A percentile compares a stretch with the other conserved stretches of the same genome.
These are phyloP conservation scores for Peronosclerospora sorghi DNA, from an alignment of 352 stramenopile species.

Conservation along the genomic window DNA sequence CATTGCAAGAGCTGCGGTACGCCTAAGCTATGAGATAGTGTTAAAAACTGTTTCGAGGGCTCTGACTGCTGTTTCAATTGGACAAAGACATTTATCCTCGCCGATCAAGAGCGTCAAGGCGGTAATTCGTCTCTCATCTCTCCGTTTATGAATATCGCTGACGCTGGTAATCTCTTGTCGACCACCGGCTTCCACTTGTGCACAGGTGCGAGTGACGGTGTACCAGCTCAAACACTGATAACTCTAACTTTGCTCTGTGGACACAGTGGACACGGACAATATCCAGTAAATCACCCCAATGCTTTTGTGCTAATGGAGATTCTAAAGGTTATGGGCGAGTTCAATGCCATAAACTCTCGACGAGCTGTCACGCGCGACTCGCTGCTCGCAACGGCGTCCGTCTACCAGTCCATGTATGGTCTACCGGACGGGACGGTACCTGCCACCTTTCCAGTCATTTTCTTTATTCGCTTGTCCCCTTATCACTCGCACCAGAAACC, in stretches of 20 bases:
- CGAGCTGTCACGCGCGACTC: slow-evolving; percentile 80
- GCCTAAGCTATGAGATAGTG: not conserved
- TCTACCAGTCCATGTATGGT: slow-evolving; percentile 92
- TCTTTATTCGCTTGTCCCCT: slow-evolving; percentile 97
- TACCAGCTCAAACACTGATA: not conserved
- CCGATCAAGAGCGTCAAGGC: slow-evolving; percentile 91
- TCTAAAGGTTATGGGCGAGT: slow-evolving; percentile 92
- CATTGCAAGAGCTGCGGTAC: slow-evolving; percentile 89
- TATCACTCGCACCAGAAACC: slow-evolving; percentile 92
- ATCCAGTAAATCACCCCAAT: slow-evolving; percentile 92
- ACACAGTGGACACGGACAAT: slow-evolving; percentile 92
- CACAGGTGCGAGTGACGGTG: slow-evolving; percentile 40
- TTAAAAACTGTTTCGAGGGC: not conserved
- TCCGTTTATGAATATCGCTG: slow-evolving; percentile 92
- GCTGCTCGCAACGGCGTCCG: slow-evolving; percentile 87
- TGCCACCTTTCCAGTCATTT: slow-evolving; percentile 95
- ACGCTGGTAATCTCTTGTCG: slow-evolving; percentile 89
- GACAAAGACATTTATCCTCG: slow-evolving; percentile 88
- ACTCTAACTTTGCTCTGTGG: not conserved
- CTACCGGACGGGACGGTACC: slow-evolving; percentile 82
- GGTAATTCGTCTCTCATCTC: slow-evolving; percentile 92
- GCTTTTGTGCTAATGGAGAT: slow-evolving; percentile 95
- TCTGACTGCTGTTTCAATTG: not conserved
- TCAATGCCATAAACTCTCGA: slow-evolving; percentile 77
- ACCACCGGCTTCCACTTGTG: slow-evolving; percentile 89